Percentiles rank a stretch among this genome's conserved stretches.
Conservation (phyloP, 2,329 filamentous ascomycete species). For the Sphaerulina populicola region DNA sequence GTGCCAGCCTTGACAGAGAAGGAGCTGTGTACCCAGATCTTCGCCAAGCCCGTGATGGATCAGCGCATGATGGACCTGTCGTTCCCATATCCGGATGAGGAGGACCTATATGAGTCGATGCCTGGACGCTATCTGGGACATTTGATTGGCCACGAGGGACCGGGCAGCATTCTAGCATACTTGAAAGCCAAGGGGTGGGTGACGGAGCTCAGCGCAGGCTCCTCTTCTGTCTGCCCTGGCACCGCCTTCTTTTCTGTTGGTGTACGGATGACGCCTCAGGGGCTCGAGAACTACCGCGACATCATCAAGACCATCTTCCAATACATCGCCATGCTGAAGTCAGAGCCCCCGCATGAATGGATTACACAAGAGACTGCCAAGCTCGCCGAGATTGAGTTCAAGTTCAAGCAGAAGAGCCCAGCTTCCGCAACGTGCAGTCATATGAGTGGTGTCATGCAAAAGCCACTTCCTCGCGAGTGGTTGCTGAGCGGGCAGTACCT, state of each 20-base stretch:
- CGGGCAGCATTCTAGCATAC: slow-evolving; percentile 83
- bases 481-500: slow-evolving; percentile 71
- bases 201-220: slow-evolving; percentile 70
- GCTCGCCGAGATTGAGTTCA: slow-evolving; percentile 87
- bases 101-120: slow-evolving; percentile 67
- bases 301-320: slow-evolving; percentile 79
- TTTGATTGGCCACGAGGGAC: slow-evolving; percentile 83
- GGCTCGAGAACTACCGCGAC: slow-evolving; percentile 71
- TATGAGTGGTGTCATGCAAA: slow-evolving; percentile 83
- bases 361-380: slow-evolving; percentile 87
- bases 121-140: slow-evolving; percentile 82
- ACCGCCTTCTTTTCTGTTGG: slow-evolving; percentile 72
- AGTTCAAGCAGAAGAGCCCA: slow-evolving; percentile 85
- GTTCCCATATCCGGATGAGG: slow-evolving; percentile 81
- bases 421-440: slow-evolving; percentile 83
- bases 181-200: slow-evolving; percentile 87
- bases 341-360: slow-evolving; percentile 77
- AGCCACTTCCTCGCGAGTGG: slow-evolving; percentile 75
- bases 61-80: slow-evolving; percentile 67
- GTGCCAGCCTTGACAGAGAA: slow-evolving; percentile 52
- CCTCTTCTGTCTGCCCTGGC: slow-evolving; percentile 68
- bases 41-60: slow-evolving; percentile 88
- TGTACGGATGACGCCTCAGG: slow-evolving; percentile 75
- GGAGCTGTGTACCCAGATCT: slow-evolving; percentile 62
- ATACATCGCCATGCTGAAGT: slow-evolving; percentile 78